phyloP scores from a whole-genome alignment of 192 early-diverging fungal species.

The Backusella liffmaniae region DNA sequence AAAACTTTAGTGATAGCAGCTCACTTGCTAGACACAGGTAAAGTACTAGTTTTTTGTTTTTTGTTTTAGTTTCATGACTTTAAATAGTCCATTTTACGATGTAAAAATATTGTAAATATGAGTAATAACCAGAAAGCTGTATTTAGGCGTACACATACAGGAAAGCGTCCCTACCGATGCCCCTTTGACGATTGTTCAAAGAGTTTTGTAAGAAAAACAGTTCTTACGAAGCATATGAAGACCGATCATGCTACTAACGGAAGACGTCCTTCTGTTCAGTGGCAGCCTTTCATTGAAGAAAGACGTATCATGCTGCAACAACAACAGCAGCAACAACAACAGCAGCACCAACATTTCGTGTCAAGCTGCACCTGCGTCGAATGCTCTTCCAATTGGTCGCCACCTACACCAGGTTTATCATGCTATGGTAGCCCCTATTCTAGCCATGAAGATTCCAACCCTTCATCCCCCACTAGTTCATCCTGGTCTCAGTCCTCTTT shows the following conservation, averaged over 20 bases:
- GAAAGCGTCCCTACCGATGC: slow-evolving; percentile 41
- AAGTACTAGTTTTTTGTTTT: not conserved
- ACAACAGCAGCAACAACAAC: not conserved
- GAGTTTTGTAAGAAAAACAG: slow-evolving; percentile 55
- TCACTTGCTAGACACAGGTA: slow-evolving; percentile 71
- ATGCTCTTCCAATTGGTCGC: not conserved
- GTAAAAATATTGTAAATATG: not conserved
- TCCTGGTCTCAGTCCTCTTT: slow-evolving; percentile 14
- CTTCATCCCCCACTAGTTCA: slow-evolving; percentile 24
- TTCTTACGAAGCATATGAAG: slow-evolving; percentile 50
- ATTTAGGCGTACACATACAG: slow-evolving; percentile 37
- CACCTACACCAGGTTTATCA: slow-evolving; percentile 9
- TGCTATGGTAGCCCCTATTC: not conserved
- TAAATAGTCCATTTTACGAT: no score
- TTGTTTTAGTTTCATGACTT: not conserved
- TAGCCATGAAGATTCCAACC: slow-evolving; percentile 15
- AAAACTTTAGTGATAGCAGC: slow-evolving; percentile 74
- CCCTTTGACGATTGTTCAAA: slow-evolving; percentile 34
- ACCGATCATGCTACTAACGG: slow-evolving; percentile 25
- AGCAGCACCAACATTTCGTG: slow-evolving; percentile 2
- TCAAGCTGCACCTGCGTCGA: slow-evolving; percentile 13
- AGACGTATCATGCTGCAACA: slow-evolving; percentile 25
- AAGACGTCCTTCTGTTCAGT: slow-evolving; percentile 29
- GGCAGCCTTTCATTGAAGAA: slow-evolving; percentile 38
- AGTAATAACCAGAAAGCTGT: not conserved